Conservation (phyloP, 345 rosid genomes). For the Arabis hirsuta region DNA sequence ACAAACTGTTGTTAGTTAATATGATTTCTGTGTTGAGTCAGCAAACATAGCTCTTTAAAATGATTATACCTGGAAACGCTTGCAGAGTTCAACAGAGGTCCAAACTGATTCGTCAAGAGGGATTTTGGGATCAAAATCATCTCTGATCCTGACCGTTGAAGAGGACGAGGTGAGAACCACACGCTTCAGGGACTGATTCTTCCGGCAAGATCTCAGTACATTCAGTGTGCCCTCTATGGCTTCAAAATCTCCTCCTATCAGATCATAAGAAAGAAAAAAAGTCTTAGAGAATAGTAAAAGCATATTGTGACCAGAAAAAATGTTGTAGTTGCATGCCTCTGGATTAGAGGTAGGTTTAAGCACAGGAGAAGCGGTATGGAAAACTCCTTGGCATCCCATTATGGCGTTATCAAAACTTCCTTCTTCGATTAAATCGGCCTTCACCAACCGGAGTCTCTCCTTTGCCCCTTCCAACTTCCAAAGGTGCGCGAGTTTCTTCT, state of each 20-base stretch:
- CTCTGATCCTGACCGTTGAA: constrained; percentile 70
- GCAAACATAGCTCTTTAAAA: background rate
- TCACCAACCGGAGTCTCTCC: constrained; percentile 75
- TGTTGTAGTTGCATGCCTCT: constrained; percentile 51
- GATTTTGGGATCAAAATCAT: constrained; percentile 61
- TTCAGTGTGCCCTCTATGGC: constrained; percentile 84
- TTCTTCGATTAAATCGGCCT: constrained; percentile 71
- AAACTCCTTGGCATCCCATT: constrained; percentile 81
- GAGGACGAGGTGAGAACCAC: constrained; percentile 92
- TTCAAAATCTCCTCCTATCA: constrained; percentile 74
- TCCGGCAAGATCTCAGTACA: constrained; percentile 80
- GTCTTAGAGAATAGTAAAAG: background rate
- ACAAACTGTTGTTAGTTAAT: constrained; percentile 38
- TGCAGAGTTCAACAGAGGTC: constrained; percentile 79
- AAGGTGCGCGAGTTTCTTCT: constrained; percentile 72
- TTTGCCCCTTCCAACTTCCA: constrained; percentile 83
- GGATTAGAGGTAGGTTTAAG: constrained; percentile 75
- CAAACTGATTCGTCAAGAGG: constrained; percentile 89
- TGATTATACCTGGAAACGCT: constrained; percentile 59
- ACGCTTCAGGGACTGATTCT: constrained; percentile 64
- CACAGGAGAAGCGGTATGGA: constrained; percentile 96
- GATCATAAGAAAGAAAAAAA: constrained; percentile 9
- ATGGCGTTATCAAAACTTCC: constrained; percentile 87
- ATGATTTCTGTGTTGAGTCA: background rate
- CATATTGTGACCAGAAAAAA: background rate